Evolutionary conservation across 352 stramenopile genomes (phyloP), one percentile per base, ranked within the genome.

Genomic region (Globisporangium nodosum): DNA sequence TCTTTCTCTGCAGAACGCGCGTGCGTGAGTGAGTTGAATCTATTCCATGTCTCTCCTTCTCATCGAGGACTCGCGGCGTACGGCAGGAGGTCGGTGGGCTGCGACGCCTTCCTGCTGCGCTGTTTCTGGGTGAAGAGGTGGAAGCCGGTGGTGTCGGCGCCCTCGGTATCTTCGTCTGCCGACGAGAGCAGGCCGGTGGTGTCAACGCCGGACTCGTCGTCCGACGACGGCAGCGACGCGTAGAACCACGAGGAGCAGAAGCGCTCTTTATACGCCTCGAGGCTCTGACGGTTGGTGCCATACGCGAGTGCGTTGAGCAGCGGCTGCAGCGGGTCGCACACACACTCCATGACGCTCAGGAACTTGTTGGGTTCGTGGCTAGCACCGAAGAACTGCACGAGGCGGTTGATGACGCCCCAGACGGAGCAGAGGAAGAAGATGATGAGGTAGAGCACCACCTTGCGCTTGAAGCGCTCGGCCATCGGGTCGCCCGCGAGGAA

Each of bases 391-490:
- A 78, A 78, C 70, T 91, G 81, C 58, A 91, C 74, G 16, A 87
- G 54, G 6, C 81, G 72, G 49, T 91, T 88, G 50, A 87, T 58
- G 1, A 74, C 61, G 47, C 81, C 81, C 78, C 81, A 91, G n/a
- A 89, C 52, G 3, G 81, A 89, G 62, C 81, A 91, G 9, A 89
- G 45, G 43, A 89, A 88, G 60, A 83, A 80, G 45, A 89, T 81
- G 31, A 75, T 67, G 13, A 91, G 62, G 55, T 91, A 91, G 6
- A 91, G 54, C 54, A 61, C 71, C 21, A 89, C 79, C 46, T 84
- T 85, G 18, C 68, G 61, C 43, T 76, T 75, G 37, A 91, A 84
- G 12, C 69, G 68, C 30, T 52, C 57, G n/a, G 69, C 68, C 77
- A 91, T 85, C n/a, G 77, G 78, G 50, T 91, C 81, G 42, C 77